Conservation (phyloP, 1,284 basidiomycete genomes). For the Heterobasidion annosum region DNA sequence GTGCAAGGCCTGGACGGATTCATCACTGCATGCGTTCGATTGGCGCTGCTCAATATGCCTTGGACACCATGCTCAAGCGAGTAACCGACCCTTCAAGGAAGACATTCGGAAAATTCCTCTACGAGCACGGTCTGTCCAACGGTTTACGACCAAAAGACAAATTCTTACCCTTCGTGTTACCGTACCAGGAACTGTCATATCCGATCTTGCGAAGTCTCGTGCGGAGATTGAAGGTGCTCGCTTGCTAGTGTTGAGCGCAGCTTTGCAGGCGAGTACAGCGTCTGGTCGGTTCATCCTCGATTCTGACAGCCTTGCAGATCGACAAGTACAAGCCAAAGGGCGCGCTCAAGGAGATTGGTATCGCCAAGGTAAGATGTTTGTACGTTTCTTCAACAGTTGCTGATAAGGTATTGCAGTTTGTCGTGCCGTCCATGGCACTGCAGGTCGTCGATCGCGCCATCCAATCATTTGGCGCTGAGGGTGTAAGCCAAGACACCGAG, state of each 20-base stretch:
- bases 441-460: constrained; percentile 90
- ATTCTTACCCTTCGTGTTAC: not conserved
- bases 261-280: constrained; percentile 57
- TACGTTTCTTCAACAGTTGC: not conserved
- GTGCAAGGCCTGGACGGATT: constrained; percentile 78
- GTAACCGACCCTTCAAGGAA: constrained; percentile 86
- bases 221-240: constrained; percentile 89
- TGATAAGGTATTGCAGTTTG: constrained; percentile 46
- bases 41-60: constrained; percentile 77
- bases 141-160: not conserved
- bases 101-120: constrained; percentile 90
- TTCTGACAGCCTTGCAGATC: constrained; percentile 41
- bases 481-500: constrained; percentile 83
- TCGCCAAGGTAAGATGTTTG: constrained; percentile 70
- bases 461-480: constrained; percentile 92
- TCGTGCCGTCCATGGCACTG: constrained; percentile 85
- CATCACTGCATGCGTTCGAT: constrained; percentile 99
- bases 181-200: constrained; percentile 69
- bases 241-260: constrained; percentile 86
- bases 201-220: constrained; percentile 85
- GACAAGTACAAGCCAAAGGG: constrained; percentile 89
- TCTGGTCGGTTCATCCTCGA: not conserved
- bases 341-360: constrained; percentile 94
- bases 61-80: constrained; percentile 87
- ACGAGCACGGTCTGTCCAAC: constrained; percentile 73